Evolutionary conservation across 495 filamentous ascomycete species (phyloP).

Genomic region (Aspergillus ellipticus): DNA sequence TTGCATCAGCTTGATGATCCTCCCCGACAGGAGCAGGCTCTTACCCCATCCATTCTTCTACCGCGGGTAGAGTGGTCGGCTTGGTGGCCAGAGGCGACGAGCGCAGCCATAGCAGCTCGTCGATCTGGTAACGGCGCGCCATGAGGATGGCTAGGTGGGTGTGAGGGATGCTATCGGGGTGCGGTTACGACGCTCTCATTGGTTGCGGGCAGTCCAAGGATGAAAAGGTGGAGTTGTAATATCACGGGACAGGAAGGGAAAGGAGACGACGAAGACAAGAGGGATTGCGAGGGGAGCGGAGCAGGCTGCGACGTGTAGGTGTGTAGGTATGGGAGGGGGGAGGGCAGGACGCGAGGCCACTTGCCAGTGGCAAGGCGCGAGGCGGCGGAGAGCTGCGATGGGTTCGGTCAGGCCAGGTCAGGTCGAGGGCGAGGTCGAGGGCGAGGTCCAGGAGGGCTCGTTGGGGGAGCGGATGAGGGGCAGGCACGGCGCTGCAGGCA

Average conservation of each 20-base stretch:
- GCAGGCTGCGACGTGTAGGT: not conserved
- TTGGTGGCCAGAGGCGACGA: constrained; percentile 82
- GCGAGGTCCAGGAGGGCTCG: constrained; percentile 1
- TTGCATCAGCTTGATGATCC: constrained; percentile 24
- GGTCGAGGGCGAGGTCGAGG: not conserved
- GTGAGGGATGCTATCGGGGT: constrained; percentile 28
- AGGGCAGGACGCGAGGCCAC: not conserved
- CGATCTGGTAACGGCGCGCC: constrained; percentile 69
- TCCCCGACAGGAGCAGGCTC: constrained; percentile 20
- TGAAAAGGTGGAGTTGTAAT: constrained; percentile 3
- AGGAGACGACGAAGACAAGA: not conserved
- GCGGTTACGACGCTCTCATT: constrained; percentile 33
- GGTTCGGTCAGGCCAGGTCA: constrained; percentile 18
- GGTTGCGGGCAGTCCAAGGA: constrained; percentile 14
- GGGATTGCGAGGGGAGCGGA: not conserved
- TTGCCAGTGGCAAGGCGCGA: constrained; percentile 25
- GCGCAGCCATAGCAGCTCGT: constrained; percentile 73
- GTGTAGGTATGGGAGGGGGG: not conserved
- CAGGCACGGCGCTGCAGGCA: constrained; percentile 1
- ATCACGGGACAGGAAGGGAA: not conserved
- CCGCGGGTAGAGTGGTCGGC: constrained; percentile 74
- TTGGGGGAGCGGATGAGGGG: constrained; percentile 22
- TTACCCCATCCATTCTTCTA: constrained; percentile 99
- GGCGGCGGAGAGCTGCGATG: constrained; percentile 26
- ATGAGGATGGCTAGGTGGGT: constrained; percentile 33